Evolutionary conservation across 768 basidiomycete species (phyloP), one percentile per base, ranked within the genome.

Genomic region (Lentinula sp.): DNA sequence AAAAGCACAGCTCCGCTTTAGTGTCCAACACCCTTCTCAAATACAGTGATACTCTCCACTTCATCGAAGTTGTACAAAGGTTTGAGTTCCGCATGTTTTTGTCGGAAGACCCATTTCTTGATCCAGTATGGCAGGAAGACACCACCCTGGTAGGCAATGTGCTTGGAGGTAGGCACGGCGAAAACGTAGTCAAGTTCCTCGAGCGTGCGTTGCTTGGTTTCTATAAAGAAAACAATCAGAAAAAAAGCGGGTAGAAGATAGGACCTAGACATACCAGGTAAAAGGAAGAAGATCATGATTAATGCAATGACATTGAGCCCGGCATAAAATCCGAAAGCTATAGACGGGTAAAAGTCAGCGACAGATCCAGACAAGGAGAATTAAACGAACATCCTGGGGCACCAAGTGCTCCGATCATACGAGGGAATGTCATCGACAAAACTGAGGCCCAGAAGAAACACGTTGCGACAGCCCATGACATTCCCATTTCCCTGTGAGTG

Each of bases 401-500:
- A 16, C 23, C 32, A n/a, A 86, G 72, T 0, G 82, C 77, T 5
- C 67, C 64, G 3, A 84, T 66, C 53, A 88, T 72, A 31, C 81
- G 77, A 23, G 87, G 86, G 81, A 86, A 88, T 0, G 84, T 81
- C 35, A 85, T 62, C 1, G 79, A 78, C 18, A 85, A 71, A n/a
- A 84, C 77, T 13, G 82, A 75, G 10, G 83, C 81, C 78, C 79
- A 82, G 71, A 80, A 77, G 39, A 83, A 62, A 64, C 74, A 74
- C 1, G 80, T 82, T 0, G 82, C 75, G 8, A 83, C 81, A 31
- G 83, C 83, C 79, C 81, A 84, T 9, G 50, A 78, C 80, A 58
- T 80, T 73, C 59, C 79, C 75, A 89, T 79, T 66, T 91, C 89
- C 66, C 91, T 78, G 62, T 89, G 83, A 34, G 87, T 87, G 42